phyloP scores from a whole-genome alignment of 768 basidiomycete genomes.

The Boletellus ananas region DNA sequence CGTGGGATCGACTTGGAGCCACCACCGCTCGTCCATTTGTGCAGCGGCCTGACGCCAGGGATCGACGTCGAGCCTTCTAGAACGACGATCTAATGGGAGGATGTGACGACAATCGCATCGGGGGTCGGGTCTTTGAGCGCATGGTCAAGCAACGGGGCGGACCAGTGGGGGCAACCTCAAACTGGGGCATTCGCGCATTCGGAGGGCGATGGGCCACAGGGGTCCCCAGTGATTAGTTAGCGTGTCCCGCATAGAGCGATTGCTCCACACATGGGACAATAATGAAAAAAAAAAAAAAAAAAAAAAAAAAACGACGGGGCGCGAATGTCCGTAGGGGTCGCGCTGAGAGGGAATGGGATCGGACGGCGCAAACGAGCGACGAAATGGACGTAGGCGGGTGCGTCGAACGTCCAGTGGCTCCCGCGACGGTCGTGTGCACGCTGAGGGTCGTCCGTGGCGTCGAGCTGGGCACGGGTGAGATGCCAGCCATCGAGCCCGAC shows the following conservation, averaged over 20 bases:
- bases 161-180: no score
- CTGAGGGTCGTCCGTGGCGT: constrained; percentile 68
- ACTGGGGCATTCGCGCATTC: no score
- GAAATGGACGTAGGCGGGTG: constrained; percentile 64
- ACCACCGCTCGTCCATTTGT: constrained; percentile 76
- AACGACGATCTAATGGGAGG: constrained; percentile 71
- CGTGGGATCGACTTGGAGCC: constrained; percentile 54
- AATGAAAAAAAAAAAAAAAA: no score
- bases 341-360: neutral
- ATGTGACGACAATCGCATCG: constrained; percentile 52
- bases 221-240: no score
- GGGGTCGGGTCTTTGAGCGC: constrained; percentile 80
- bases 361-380: constrained; percentile 50
- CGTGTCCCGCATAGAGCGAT: no score
- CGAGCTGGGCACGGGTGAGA: constrained; percentile 72
- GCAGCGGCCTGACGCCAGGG: constrained; percentile 69
- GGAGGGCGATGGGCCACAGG: no score
- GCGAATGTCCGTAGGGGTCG: constrained; percentile 34
- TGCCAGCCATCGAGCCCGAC: constrained; percentile 94
- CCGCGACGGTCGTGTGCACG: constrained; percentile 84
- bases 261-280: no score
- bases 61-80: constrained; percentile 75
- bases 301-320: constrained; percentile 93
- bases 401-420: constrained; percentile 90
- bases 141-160: no score